Conservation (phyloP, 257 asterid genomes). For the Solanum medicagineum region DNA sequence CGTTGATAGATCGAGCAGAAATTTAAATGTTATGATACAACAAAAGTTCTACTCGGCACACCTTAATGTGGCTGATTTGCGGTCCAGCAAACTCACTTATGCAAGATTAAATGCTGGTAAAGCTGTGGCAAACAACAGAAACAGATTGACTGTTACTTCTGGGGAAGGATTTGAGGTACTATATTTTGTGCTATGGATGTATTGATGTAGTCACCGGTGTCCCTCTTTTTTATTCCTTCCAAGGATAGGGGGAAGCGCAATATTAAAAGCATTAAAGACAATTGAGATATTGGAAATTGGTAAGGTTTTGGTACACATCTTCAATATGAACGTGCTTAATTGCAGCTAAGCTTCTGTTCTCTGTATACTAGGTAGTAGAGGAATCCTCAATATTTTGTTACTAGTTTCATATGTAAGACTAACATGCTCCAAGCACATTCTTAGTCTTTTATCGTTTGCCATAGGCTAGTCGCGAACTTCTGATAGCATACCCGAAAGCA, state of each 20-base stretch:
- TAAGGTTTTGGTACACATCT: background rate
- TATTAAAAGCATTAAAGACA: background rate
- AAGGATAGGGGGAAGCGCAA: background rate
- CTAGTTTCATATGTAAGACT: background rate
- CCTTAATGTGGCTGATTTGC: background rate
- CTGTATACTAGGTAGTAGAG: background rate
- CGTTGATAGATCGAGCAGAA: background rate
- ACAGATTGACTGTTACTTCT: background rate
- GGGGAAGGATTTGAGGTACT: background rate
- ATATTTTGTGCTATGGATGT: background rate
- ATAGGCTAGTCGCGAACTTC: background rate
- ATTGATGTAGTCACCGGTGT: background rate
- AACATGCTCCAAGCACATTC: background rate
- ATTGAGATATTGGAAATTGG: background rate
- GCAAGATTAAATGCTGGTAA: background rate
- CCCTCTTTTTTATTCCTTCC: background rate
- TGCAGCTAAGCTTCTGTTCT: background rate
- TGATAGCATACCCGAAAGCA: background rate
- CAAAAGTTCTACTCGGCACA: background rate
- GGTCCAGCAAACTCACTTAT: slow-evolving; percentile 6
- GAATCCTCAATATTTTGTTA: background rate
- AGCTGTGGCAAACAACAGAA: background rate
- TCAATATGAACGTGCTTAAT: background rate
- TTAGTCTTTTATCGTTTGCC: background rate
- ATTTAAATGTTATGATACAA: background rate